Percentiles rank a stretch among this genome's conserved stretches.
Evolutionary conservation across 148 eudicot species (phyloP).

Genomic region (Heliamphora exappendiculata): DNA sequence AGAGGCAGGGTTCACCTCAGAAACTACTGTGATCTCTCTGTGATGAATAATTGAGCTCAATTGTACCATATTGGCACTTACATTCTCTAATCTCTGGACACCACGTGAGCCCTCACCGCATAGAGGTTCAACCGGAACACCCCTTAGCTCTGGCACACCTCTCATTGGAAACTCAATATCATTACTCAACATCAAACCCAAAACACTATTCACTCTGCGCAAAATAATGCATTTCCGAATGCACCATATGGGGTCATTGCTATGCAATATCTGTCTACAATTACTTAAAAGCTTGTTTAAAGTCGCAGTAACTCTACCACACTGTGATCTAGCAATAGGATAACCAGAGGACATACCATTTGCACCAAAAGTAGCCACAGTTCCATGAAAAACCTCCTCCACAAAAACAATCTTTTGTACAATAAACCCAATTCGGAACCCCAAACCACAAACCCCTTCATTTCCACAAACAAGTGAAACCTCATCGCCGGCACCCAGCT

Average conservation of each 20-base stretch:
- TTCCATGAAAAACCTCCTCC: conserved; percentile 49
- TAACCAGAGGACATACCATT: conserved; percentile 14
- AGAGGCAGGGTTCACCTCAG: conserved; percentile 11
- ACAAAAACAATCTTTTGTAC: conserved; percentile 41
- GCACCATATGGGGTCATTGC: conserved; percentile 50
- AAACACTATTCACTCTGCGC: conserved; percentile 10
- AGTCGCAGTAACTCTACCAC: conserved; percentile 30
- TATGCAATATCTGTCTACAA: conserved; percentile 49
- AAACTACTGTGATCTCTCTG: conserved; percentile 19
- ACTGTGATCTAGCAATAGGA: conserved; percentile 5
- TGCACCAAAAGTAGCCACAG: conserved; percentile 18
- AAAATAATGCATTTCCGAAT: conserved; percentile 28
- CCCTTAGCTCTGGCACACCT: conserved; percentile 13
- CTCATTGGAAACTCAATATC: not conserved
- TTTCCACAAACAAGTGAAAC: conserved; percentile 49
- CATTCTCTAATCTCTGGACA: conserved; percentile 8
- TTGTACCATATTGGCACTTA: conserved; percentile 10
- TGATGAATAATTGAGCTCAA: conserved; percentile 14
- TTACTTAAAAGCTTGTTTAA: conserved; percentile 36
- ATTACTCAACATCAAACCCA: conserved; percentile 15
- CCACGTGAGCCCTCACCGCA: conserved; percentile 9
- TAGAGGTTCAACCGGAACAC: conserved; percentile 10
- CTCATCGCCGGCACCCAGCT: conserved; percentile 62
- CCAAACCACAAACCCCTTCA: conserved; percentile 28
- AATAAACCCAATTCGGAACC: conserved; percentile 53